Evolutionary conservation across 345 rosid genomes (phyloP), one percentile per base, ranked within the genome.

Genomic region (Rhodomyrtus tomentosa): DNA sequence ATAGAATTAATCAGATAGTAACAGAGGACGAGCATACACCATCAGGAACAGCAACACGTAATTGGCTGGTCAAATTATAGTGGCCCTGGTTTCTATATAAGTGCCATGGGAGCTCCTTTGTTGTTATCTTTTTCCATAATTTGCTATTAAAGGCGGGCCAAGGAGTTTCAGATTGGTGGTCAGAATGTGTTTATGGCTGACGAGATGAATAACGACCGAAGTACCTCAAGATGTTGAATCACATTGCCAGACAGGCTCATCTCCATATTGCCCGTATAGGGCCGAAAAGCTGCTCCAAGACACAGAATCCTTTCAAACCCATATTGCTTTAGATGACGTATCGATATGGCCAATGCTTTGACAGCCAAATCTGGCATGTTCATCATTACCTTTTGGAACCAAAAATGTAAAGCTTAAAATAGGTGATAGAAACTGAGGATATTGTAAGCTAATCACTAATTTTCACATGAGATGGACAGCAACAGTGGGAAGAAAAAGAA

Each of bases 211-310:
- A 29, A 52, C 38, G 36, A 22, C 32, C n/a, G 81, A 80, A 86
- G 83, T 82, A 96, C 99, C 96, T 96, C 99, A 90, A 95, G 89
- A 81, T 96, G 99, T 87, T 96, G 97, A 88, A 96, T 90, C 54
- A 96, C 91, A 89, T 96, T 95, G 84, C 95, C 95, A 55, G 98
- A 93, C 85, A 96, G 95, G 84, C 84, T 91, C 98, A 96, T 93
- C 88, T 95, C 98, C 88, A 87, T 85, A 74, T 85, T 91, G 92
- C 94, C 91, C 85, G 96, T 90, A 86, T 93, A 87, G 82, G 98
- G 88, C 55, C 94, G 93, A 90, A 95, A 88, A 73, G 98, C 93
- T 76, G 94, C 91, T 83, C 95, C 97, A 49, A 91, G 89, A 83
- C 91, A 91, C 85, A 95, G 50, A 86, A 96, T 92, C 89, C 94